phyloP scores from a whole-genome alignment of 305 asterid genomes.

The Fraxinus paxiana region DNA sequence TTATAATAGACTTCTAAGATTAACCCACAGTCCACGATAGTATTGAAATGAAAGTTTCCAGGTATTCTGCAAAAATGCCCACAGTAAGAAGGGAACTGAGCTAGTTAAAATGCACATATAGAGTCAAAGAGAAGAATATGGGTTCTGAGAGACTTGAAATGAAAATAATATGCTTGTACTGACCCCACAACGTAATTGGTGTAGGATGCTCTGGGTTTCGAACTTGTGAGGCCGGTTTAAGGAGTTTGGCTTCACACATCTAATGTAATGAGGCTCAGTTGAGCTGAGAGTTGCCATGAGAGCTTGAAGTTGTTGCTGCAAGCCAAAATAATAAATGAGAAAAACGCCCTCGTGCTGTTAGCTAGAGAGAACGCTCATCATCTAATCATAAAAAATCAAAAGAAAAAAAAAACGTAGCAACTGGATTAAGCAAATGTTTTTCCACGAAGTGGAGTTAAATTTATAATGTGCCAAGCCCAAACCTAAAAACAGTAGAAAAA shows the following conservation, averaged over 20 bases:
- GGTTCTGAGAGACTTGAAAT: conserved; percentile 9
- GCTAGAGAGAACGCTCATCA: neutral
- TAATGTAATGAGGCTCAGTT: conserved; percentile 92
- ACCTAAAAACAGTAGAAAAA: neutral
- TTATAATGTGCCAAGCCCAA: neutral
- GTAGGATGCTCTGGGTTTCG: conserved; percentile 83
- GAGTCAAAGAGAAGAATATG: neutral
- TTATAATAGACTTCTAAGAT: conserved; percentile 9
- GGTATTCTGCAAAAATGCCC: neutral
- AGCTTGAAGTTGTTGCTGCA: conserved; percentile 97
- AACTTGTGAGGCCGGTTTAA: conserved; percentile 78
- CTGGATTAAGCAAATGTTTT: neutral
- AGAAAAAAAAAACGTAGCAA: neutral
- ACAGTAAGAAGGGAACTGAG: conserved; percentile 3
- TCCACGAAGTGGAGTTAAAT: neutral
- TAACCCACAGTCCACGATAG: neutral
- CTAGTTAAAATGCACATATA: conserved; percentile 22
- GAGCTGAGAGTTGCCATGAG: conserved; percentile 96
- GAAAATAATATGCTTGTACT: conserved; percentile 32
- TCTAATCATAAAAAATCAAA: neutral
- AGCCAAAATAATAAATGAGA: conserved; percentile 25
- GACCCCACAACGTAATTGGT: conserved; percentile 99
- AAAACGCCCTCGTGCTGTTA: neutral
- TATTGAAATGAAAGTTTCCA: neutral
- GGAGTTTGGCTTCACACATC: conserved; percentile 98